phyloP scores from a whole-genome alignment of 2,329 filamentous ascomycete species.

The Fusarium equiseti region DNA sequence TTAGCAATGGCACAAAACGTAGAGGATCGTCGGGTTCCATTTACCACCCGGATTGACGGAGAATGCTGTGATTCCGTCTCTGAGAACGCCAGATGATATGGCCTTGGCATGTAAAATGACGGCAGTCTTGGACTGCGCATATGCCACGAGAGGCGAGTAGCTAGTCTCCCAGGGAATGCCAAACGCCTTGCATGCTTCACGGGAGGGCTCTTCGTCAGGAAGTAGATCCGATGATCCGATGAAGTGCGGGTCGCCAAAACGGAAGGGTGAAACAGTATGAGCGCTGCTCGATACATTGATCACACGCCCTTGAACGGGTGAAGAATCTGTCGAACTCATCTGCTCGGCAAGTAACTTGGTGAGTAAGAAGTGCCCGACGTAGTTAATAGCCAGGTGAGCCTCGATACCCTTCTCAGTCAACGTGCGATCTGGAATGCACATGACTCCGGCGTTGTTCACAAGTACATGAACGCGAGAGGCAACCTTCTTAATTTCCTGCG shows the following conservation, averaged over 20 bases:
- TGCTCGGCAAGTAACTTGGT: not conserved
- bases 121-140: not conserved
- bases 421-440: not conserved
- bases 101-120: not conserved
- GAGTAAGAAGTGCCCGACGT: not conserved
- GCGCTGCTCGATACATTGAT: not conserved
- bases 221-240: not conserved
- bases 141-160: not conserved
- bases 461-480: not conserved
- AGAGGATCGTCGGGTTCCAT: too few relatives aligned
- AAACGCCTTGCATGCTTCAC: not conserved
- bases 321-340: not conserved
- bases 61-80: too few relatives aligned
- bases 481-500: not conserved
- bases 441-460: not conserved
- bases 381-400: not conserved
- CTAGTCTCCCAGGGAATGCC: not conserved
- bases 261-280: not conserved
- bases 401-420: not conserved
- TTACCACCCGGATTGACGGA: too few relatives aligned
- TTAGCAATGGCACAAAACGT: too few relatives aligned
- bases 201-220: not conserved
- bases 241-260: not conserved
- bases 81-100: not conserved
- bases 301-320: not conserved